phyloP scores from a whole-genome alignment of 2,329 filamentous ascomycete species.

The Anisogramma anomala region DNA sequence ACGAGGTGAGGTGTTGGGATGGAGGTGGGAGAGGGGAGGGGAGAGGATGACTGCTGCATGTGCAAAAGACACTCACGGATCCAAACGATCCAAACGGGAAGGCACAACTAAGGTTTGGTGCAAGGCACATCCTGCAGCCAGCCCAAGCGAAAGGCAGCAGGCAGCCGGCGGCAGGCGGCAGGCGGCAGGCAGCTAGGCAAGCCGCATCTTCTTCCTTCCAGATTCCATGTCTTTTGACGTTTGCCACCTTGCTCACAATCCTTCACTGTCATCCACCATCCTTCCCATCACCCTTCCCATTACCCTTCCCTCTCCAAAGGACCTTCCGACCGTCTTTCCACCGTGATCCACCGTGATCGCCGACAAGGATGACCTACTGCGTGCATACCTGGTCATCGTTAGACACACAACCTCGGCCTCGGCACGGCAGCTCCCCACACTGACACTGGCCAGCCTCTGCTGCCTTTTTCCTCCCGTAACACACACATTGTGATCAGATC shows the following conservation, averaged over 20 bases:
- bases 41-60: no score
- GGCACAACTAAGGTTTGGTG: neutral
- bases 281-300: no score
- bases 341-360: neutral
- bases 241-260: neutral
- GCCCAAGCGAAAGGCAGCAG: neutral
- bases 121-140: neutral
- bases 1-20: no score
- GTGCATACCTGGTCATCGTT: no score
- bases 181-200: neutral
- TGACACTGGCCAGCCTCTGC: no score
- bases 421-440: neutral
- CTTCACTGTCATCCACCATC: neutral
- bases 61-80: no score
- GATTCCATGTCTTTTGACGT: neutral
- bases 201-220: constrained; percentile 6
- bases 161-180: neutral
- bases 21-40: no score
- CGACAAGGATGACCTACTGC: neutral
- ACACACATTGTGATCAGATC: no score
- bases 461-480: no score
- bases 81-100: constrained; percentile 1
- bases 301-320: neutral
- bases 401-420: neutral
- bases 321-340: neutral